Evolutionary conservation across 768 basidiomycete species (phyloP), one percentile per base, ranked within the genome.

Genomic region (Hebeloma cylindrosporum): DNA sequence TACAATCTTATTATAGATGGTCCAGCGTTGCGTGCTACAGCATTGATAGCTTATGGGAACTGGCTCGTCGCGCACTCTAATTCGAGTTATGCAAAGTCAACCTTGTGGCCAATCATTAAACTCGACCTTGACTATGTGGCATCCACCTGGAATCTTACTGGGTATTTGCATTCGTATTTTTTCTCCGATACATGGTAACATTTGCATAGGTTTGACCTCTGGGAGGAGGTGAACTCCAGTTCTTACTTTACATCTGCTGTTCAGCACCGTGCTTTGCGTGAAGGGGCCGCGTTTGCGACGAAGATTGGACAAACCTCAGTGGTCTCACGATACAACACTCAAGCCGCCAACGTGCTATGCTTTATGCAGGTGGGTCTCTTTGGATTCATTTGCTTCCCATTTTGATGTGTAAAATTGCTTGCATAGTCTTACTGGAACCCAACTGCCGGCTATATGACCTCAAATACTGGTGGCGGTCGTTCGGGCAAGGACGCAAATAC

Each of bases 341-440:
- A 90, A 60, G 86, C 86, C 0, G 68, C 67, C 44, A 78, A 79
- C 47, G 43, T 82, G 10, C 73, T 89, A 25, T 91, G 89, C 59
- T 88, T 89, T 73, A 65, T 89, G 42, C 87, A 89, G 72, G 85
- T n/a, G n/a, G n/a, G n/a, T n/a, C n/a, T n/a, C n/a, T n/a, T n/a
- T n/a, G n/a, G n/a, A n/a, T n/a, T n/a, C n/a, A n/a, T n/a, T n/a
- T n/a, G n/a, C n/a, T n/a, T n/a, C 74, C 42, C n/a, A n/a, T n/a
- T n/a, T n/a, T n/a, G n/a, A n/a, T n/a, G n/a, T n/a, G n/a, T n/a
- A n/a, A n/a, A n/a, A n/a, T n/a, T n/a, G n/a, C n/a, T n/a, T n/a
- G n/a, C n/a, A n/a, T 43, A 88, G 83, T 79, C 82, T 7, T 91
- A 80, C 63, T 91, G 88, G 89, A 84, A 86, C 45, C 73, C 81